These are phyloP conservation scores for Apostasia shenzhenica DNA, from an alignment of 106 monocot species.

Conservation along the genomic window DNA sequence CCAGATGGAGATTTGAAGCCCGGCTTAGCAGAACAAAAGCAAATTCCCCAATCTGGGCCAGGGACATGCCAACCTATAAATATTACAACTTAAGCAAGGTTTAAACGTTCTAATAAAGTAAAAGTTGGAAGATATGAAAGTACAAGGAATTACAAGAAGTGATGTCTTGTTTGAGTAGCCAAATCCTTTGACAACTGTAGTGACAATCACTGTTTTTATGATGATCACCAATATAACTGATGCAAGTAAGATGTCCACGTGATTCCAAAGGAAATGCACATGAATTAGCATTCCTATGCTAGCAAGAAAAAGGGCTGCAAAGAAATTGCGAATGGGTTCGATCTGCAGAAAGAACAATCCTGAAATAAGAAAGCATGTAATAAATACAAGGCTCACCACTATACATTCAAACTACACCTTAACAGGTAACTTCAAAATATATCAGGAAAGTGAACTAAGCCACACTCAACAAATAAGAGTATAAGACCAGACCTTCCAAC, in stretches of 20 bases:
- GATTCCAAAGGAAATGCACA: slow-evolving; percentile 97
- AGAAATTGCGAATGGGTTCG: slow-evolving; percentile 96
- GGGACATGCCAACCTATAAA: slow-evolving; percentile 90
- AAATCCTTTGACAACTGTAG: slow-evolving; percentile 74
- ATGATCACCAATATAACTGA: slow-evolving; percentile 84
- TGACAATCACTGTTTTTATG: slow-evolving; percentile 66
- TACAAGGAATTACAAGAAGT: slow-evolving; percentile 50
- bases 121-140: slow-evolving; percentile 8
- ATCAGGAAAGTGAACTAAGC: not conserved
- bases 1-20: slow-evolving; percentile 57
- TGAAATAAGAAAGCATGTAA: slow-evolving; percentile 50
- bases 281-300: slow-evolving; percentile 97
- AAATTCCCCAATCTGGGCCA: slow-evolving; percentile 97
- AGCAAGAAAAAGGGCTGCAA: slow-evolving; percentile 91
- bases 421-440: not conserved
- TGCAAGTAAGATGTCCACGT: slow-evolving; percentile 87
- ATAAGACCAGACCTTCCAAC: not conserved
- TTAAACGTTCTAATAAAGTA: not conserved
- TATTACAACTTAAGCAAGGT: not conserved
- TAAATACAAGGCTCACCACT: slow-evolving; percentile 9
- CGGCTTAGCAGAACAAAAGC: slow-evolving; percentile 95
- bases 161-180: slow-evolving; percentile 86
- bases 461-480: not conserved
- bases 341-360: slow-evolving; percentile 79
- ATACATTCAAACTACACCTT: not conserved